Evolutionary conservation across 345 rosid species (phyloP).

Genomic region (Eucalyptus tenuipes): DNA sequence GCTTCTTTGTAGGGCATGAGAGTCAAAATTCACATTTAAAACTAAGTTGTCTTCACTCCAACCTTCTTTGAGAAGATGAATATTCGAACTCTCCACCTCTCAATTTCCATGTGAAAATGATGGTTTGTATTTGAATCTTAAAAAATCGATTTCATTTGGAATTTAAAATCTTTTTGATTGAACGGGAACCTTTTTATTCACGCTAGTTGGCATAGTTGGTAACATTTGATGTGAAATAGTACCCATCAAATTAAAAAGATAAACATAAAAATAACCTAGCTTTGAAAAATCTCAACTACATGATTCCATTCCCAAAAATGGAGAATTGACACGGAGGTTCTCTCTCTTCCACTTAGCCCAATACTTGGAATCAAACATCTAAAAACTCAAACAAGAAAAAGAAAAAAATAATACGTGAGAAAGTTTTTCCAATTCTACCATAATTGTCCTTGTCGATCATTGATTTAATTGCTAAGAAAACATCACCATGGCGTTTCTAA

Average conservation of each 20-base stretch:
- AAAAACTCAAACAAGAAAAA: background rate
- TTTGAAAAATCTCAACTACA: background rate
- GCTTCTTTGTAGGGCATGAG: rapidly evolving
- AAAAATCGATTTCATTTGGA: background rate
- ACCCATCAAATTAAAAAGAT: background rate
- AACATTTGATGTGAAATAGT: background rate
- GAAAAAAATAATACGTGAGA: background rate
- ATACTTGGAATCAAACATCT: background rate
- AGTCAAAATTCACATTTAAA: too few species aligned
- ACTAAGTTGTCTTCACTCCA: too few species aligned
- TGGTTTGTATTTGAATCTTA: background rate
- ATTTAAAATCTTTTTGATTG: background rate
- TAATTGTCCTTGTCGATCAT: background rate
- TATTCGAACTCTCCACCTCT: rapidly evolving
- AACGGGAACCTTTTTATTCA: background rate
- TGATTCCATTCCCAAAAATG: background rate
- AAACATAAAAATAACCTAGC: background rate
- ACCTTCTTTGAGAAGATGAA: rapidly evolving
- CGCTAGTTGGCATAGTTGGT: background rate
- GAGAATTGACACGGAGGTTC: background rate
- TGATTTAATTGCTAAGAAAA: background rate
- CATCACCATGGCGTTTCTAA: background rate
- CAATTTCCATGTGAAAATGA: too few species aligned
- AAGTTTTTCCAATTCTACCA: background rate
- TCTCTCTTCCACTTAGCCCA: background rate